A percentile compares a stretch with the other conserved stretches of the same genome.
These are phyloP conservation scores for Eucalyptus marginata DNA, from an alignment of 345 rosid genomes.

Conservation along the genomic window DNA sequence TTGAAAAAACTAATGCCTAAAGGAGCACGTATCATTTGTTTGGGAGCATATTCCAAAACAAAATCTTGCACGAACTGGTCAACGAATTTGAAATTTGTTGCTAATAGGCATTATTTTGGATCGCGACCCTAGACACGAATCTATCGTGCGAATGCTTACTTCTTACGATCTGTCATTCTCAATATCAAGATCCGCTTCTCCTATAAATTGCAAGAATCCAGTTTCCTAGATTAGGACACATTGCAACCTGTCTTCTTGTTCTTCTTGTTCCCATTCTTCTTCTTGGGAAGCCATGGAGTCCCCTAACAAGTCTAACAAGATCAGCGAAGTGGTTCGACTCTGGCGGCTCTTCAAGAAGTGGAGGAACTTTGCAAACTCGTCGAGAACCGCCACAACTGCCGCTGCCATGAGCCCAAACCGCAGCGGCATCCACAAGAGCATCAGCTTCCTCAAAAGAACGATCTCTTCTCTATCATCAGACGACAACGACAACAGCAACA, in stretches of 20 bases:
- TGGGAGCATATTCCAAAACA: not conserved
- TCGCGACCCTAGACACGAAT: not conserved
- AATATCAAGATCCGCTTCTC: not conserved
- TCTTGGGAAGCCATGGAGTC: not conserved
- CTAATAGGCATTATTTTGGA: not conserved
- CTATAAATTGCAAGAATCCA: not conserved
- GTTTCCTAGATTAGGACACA: not conserved
- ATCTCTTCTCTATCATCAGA: conserved; percentile 29
- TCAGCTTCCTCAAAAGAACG: conserved; percentile 65
- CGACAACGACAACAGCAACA: not conserved
- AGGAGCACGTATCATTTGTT: not conserved
- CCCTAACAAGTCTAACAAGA: not conserved
- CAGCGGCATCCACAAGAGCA: not conserved
- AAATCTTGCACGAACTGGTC: not conserved
- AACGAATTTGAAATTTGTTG: not conserved
- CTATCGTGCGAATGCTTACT: not conserved
- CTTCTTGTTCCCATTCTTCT: not conserved
- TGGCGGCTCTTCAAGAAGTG: not conserved
- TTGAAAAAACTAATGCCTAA: not conserved
- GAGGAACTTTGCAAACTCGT: not conserved
- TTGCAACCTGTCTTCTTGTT: not conserved
- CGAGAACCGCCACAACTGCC: not conserved
- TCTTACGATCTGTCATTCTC: not conserved
- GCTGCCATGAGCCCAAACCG: not conserved
- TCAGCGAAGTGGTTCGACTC: not conserved